Evolutionary conservation across 306 rosid genomes (phyloP).

Genomic region (Medicago arabica): DNA sequence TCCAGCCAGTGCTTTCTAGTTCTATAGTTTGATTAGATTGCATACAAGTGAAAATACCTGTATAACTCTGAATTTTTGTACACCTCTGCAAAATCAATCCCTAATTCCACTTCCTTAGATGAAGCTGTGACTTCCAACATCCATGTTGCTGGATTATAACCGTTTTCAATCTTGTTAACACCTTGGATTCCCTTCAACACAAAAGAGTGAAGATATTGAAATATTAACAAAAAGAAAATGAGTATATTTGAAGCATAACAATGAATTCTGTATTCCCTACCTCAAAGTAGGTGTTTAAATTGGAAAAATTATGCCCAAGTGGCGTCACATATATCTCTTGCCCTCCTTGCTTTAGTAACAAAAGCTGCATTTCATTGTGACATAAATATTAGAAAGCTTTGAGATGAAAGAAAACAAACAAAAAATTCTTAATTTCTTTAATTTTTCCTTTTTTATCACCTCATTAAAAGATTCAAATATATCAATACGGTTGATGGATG

Average conservation of each 20-base stretch:
- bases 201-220: conserved; percentile 16
- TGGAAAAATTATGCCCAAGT: conserved; percentile 53
- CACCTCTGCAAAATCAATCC: conserved; percentile 48
- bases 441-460: conserved; percentile 36
- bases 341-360: conserved; percentile 61
- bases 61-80: conserved; percentile 53
- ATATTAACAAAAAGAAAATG: not conserved
- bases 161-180: conserved; percentile 51
- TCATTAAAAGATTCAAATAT: conserved; percentile 72
- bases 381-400: conserved; percentile 27
- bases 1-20: not conserved
- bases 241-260: not conserved
- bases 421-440: not conserved
- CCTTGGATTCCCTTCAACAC: conserved; percentile 53
- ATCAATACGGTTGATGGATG: conserved; percentile 76
- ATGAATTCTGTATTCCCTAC: conserved; percentile 33
- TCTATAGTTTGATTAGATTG: conserved; percentile 7
- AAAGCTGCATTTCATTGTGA: conserved; percentile 50
- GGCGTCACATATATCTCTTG: conserved; percentile 56
- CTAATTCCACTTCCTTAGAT: conserved; percentile 52
- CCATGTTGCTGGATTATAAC: conserved; percentile 65
- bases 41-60: conserved; percentile 44
- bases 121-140: conserved; percentile 52
- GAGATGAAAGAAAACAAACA: conserved; percentile 16
- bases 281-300: conserved; percentile 55